Evolutionary conservation across 805 yeast genomes (phyloP).

Genomic region (Candida peoriensis): DNA sequence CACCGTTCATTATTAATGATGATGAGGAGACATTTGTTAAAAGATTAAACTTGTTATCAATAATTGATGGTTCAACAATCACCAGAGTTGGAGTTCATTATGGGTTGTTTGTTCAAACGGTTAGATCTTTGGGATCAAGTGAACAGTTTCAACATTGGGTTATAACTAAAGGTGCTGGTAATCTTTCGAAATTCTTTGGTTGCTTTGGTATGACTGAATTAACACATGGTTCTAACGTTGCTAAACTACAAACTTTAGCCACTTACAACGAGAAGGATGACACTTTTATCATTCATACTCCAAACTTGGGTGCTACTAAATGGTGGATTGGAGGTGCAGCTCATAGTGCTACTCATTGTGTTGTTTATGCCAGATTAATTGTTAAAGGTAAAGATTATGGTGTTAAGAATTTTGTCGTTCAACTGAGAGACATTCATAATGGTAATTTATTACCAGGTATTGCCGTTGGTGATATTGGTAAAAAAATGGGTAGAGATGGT

Average conservation of each 20-base stretch:
- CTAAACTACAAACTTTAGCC: conserved; percentile 86
- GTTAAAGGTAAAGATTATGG: conserved; percentile 85
- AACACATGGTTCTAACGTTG: conserved; percentile 92
- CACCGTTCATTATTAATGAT: conserved; percentile 47
- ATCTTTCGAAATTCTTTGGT: conserved; percentile 59
- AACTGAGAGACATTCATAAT: conserved; percentile 74
- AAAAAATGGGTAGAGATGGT: conserved; percentile 94
- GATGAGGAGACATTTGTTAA: conserved; percentile 40
- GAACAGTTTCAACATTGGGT: conserved; percentile 85
- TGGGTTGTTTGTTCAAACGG: conserved; percentile 74
- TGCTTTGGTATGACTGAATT: conserved; percentile 92
- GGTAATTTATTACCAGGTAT: conserved; percentile 68
- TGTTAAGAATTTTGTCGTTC: conserved; percentile 93
- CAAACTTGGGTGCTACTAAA: conserved; percentile 87
- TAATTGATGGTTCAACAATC: conserved; percentile 71
- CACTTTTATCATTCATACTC: conserved; percentile 74
- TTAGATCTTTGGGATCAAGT: conserved; percentile 81
- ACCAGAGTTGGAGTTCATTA: conserved; percentile 85
- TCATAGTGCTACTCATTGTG: conserved; percentile 83
- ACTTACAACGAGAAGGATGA: conserved; percentile 62
- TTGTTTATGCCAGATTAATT: conserved; percentile 76
- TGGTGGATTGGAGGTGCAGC: conserved; percentile 99
- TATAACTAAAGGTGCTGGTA: conserved; percentile 53
- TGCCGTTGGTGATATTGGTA: conserved; percentile 85
- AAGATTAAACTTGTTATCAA: conserved; percentile 50